These are phyloP conservation scores for Barbatosphaeria neglecta DNA, from an alignment of 495 filamentous ascomycete genomes.

Conservation along the genomic window DNA sequence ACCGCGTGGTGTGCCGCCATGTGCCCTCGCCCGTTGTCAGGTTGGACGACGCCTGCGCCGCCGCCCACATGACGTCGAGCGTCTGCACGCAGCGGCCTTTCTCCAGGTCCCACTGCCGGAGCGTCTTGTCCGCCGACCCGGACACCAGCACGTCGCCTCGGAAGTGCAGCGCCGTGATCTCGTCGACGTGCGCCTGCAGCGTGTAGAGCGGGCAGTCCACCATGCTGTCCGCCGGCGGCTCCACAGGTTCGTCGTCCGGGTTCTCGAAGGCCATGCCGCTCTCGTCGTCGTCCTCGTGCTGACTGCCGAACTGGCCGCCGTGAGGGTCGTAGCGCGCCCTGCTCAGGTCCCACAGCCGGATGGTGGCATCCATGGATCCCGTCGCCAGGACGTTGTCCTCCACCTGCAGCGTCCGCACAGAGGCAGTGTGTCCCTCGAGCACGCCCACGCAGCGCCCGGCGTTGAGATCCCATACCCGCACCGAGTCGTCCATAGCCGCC, in stretches of 20 bases:
- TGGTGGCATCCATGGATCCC: slow-evolving; percentile 90
- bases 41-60: slow-evolving; percentile 73
- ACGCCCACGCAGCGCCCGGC: slow-evolving; percentile 80
- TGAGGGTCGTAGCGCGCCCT: slow-evolving; percentile 46
- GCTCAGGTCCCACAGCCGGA: slow-evolving; percentile 85
- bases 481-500: slow-evolving; percentile 89
- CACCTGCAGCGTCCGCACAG: slow-evolving; percentile 84
- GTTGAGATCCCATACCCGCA: slow-evolving; percentile 96
- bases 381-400: slow-evolving; percentile 94
- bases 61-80: slow-evolving; percentile 96
- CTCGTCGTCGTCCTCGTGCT: slow-evolving; percentile 49
- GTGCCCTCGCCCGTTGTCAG: slow-evolving; percentile 41
- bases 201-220: slow-evolving; percentile 79
- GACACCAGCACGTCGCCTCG: slow-evolving; percentile 80
- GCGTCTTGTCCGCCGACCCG: slow-evolving; percentile 91
- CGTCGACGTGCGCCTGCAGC: slow-evolving; percentile 80
- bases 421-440: slow-evolving; percentile 89
- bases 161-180: slow-evolving; percentile 91
- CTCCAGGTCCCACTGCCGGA: slow-evolving; percentile 94
- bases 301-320: slow-evolving; percentile 53
- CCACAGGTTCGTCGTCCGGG: slow-evolving; percentile 46
- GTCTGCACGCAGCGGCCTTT: slow-evolving; percentile 96
- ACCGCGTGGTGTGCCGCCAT: slow-evolving; percentile 46
- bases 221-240: slow-evolving; percentile 60
- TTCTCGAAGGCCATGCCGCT: slow-evolving; percentile 45